Conservation (phyloP, 306 rosid genomes). For the Medicago ruthenica region DNA sequence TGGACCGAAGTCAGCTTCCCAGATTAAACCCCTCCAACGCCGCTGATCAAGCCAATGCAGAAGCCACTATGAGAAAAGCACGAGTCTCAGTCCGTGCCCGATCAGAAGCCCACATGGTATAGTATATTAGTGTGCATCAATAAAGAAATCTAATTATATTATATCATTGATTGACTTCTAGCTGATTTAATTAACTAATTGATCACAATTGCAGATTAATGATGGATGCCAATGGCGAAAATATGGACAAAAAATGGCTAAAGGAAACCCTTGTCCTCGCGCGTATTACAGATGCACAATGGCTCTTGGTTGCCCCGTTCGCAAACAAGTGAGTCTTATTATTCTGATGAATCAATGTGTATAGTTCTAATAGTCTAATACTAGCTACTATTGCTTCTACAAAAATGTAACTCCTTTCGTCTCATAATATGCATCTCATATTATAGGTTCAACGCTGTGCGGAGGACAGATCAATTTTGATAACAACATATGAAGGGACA, state of each 20-base stretch:
- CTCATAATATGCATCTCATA: neutral
- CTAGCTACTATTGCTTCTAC: neutral
- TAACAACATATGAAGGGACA: constrained; percentile 89
- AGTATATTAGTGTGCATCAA: neutral
- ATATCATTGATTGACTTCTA: neutral
- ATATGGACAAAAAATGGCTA: constrained; percentile 96
- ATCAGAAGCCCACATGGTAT: constrained; percentile 95
- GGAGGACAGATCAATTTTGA: constrained; percentile 74
- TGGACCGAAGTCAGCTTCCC: constrained; percentile 64
- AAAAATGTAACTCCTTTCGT: neutral
- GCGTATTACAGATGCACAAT: constrained; percentile 95
- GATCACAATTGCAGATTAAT: constrained; percentile 56
- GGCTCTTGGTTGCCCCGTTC: constrained; percentile 95
- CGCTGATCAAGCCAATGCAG: constrained; percentile 61
- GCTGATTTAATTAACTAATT: neutral
- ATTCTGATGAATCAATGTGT: neutral
- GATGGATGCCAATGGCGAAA: constrained; percentile 99
- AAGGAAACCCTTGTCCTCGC: constrained; percentile 97
- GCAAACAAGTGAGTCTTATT: constrained; percentile 76
- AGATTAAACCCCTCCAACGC: constrained; percentile 43
- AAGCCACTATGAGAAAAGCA: constrained; percentile 96
- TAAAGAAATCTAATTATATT: too few species aligned
- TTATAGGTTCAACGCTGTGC: constrained; percentile 93
- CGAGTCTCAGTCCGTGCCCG: constrained; percentile 98
- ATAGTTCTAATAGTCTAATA: too few species aligned